Evolutionary conservation across 352 stramenopile genomes (phyloP).

Genomic region (Phytopythium delawarense): DNA sequence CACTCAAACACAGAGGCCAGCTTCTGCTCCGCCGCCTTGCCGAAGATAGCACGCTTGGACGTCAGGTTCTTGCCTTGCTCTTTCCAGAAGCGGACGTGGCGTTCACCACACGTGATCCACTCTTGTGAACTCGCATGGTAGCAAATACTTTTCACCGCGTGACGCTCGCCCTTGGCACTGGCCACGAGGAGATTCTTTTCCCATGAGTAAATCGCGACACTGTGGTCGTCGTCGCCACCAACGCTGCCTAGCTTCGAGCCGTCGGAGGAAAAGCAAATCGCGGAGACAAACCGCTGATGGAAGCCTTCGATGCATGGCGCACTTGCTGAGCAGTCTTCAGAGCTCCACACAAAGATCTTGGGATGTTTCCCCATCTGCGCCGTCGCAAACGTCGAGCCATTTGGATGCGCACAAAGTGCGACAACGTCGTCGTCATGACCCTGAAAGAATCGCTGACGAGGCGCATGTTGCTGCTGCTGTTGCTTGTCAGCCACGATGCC

Average conservation of each 20-base stretch:
- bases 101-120: constrained; percentile 72
- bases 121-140: constrained; percentile 37
- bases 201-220: constrained; percentile 79
- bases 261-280: constrained; percentile 67
- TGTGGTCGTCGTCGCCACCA: constrained; percentile 83
- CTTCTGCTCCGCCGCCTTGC: constrained; percentile 46
- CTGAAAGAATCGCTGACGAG: constrained; percentile 48
- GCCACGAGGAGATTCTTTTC: constrained; percentile 39
- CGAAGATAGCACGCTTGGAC: constrained; percentile 72
- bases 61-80: constrained; percentile 67
- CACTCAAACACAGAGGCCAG: constrained; percentile 46
- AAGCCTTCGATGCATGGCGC: constrained; percentile 62
- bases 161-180: constrained; percentile 62
- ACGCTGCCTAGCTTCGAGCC: constrained; percentile 65
- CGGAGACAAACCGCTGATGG: constrained; percentile 69
- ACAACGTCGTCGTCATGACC: constrained; percentile 85
- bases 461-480: constrained; percentile 9
- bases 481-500: constrained; percentile 62
- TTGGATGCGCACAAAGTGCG: constrained; percentile 74
- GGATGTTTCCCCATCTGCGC: constrained; percentile 83
- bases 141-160: constrained; percentile 45
- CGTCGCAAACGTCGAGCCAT: constrained; percentile 74
- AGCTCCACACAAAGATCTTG: constrained; percentile 82
- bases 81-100: constrained; percentile 72
- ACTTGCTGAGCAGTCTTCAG: constrained; percentile 21